Evolutionary conservation across 2,329 filamentous ascomycete genomes (phyloP), one percentile per base, ranked within the genome.

Genomic region (Cytospora mali): DNA sequence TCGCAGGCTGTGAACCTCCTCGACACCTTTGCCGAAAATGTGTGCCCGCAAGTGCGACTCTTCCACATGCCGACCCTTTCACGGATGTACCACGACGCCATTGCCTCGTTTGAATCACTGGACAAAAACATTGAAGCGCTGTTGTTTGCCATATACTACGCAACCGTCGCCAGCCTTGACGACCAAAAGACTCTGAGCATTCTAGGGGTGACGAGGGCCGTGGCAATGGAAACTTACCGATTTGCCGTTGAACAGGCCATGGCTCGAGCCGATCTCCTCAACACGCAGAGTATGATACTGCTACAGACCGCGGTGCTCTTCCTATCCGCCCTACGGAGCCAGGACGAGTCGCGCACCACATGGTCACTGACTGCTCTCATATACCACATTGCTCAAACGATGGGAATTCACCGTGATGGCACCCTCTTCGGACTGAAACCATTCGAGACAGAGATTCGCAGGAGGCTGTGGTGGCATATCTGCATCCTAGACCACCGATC

Each of bases 351-450:
- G 62, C 68, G 76, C 7, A 81, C 84, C 1, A 78, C 85, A 14
- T 88, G 86, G 84, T 82, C 84, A 52, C 76, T 89, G 64, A 84
- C 83, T 0, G 85, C 85, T 0, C 75, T 88, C 7, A 79, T 81
- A 9, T 78, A 84, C 18, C 74, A 80, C 6, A 79, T 84, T 70
- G 81, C 75, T 0, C 78, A 80, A n/a, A 75, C 79, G n/a, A 73
- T 84, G 28, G 79, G 81, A 0, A 70, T 84, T 51, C 78, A 83
- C 59, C 73, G 79, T 14, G 84, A 87, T 50, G 78, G 80, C 25
- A 72, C 74, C 2, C 69, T 74, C 35, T 79, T 79, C 69, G 80
- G 70, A 10, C 68, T 87, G 2, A 77, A 76, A 0, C 79, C 81
- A 0, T 88, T 85, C 59, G 83, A 88, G 35, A 78, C 80, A 1